Base-by-base conservation (phyloP, 2,329 filamentous ascomycete species). In the Fusarium newnesense region DNA sequence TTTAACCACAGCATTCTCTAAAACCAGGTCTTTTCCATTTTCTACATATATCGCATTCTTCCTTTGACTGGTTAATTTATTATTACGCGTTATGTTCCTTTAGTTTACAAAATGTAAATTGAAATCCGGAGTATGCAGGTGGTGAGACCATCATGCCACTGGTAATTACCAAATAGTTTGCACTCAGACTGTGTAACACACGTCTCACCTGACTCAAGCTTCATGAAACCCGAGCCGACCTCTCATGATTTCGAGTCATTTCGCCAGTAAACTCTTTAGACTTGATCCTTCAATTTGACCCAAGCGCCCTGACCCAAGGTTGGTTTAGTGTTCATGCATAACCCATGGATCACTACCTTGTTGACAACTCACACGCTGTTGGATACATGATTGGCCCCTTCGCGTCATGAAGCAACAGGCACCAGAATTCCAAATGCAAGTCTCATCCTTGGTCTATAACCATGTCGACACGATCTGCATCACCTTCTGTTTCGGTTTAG, bases 61-160 rank as follows among this genome's bases (percentile, higher is more conserved):
- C 1, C 4, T 10, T 2, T 5, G 5, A 12, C 7, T 12, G 2
- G 2, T 30, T 12, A 9, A 11, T 3, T 30, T 7, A 11, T 0
- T 30, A 10, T 7, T 5, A 4, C 8, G 0, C 2, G 15, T 6
- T 2, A 15, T 15, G 6, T 15, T 0, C 19, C 1, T 2, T 34
- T 10, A 1, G 1, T 2, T 16, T 4, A 2, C 5, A 10, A 16
- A 21, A 0, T 15, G 1, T 2, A 21, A 15, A 7, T 9, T 28
- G 2, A 28, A 19, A 0, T 7, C 0, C 4, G 18, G 7, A 2
- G 13, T 18, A 3, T 3, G 9, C 7, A 2, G 5, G 4, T 16
- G 7, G 2, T 9, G 2, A 7, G 6, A 7, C 1, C 4, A 2
- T 43, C 16, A 1, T n/a, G 21, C 13, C 6, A 5, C 8, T 1